phyloP scores from a whole-genome alignment of 1,284 basidiomycete species.

The Melampsora larici-populina region DNA sequence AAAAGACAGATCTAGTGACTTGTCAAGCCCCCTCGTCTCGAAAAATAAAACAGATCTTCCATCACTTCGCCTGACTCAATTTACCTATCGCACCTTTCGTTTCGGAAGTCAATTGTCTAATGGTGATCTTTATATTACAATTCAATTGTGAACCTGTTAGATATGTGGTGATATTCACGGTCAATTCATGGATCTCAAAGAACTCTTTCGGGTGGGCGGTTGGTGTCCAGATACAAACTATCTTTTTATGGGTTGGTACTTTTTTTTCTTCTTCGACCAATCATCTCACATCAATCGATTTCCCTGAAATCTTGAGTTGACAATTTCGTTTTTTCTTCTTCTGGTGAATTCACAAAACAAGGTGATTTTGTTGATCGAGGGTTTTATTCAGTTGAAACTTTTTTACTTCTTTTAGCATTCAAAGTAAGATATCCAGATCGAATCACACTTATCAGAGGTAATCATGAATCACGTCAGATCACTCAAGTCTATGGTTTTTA shows the following conservation, averaged over 20 bases:
- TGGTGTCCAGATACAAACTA: constrained; percentile 95
- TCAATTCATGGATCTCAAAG: constrained; percentile 96
- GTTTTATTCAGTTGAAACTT: constrained; percentile 96
- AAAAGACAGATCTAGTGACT: not conserved
- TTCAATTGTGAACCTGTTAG: constrained; percentile 56
- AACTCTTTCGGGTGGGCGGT: constrained; percentile 92
- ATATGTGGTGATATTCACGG: constrained; percentile 99
- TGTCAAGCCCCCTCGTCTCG: not conserved
- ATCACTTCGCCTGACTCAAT: too few relatives aligned
- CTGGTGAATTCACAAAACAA: constrained; percentile 41
- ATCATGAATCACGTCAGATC: constrained; percentile 98
- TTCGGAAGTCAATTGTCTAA: not conserved
- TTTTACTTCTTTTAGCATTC: constrained; percentile 85
- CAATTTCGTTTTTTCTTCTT: constrained; percentile 16
- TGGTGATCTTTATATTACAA: not conserved
- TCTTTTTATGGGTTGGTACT: constrained; percentile 87
- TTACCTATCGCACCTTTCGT: not conserved
- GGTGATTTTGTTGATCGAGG: constrained; percentile 96
- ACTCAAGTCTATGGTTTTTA: constrained; percentile 99
- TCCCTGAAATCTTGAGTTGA: not conserved
- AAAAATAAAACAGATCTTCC: not conserved
- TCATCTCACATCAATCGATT: not conserved
- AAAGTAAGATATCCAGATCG: constrained; percentile 98
- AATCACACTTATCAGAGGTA: constrained; percentile 93
- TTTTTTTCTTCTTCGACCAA: not conserved